phyloP scores from a whole-genome alignment of 2,329 filamentous ascomycete genomes.

The Aaosphaeria pasadenensis region DNA sequence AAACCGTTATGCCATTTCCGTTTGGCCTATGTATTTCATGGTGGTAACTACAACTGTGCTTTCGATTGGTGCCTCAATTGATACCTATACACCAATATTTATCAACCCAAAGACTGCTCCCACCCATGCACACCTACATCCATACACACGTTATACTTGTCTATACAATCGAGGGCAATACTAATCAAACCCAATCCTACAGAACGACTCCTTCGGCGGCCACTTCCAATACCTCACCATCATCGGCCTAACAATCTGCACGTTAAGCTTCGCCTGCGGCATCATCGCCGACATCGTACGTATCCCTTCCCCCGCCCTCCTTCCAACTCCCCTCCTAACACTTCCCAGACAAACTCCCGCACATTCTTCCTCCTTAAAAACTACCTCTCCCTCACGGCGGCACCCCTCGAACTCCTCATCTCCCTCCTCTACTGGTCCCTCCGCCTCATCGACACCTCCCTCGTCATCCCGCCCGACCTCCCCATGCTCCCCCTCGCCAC shows the following conservation, averaged over 20 bases:
- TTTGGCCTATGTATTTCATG: too few relatives aligned
- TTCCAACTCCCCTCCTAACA: constrained; percentile 26
- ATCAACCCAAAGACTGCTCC: not conserved
- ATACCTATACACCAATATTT: not conserved
- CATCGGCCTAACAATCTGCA: constrained; percentile 62
- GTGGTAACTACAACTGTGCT: too few relatives aligned
- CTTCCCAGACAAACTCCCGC: not conserved
- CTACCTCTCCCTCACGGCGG: constrained; percentile 59
- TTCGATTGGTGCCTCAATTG: too few relatives aligned
- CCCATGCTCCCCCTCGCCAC: constrained; percentile 42
- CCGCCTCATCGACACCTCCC: constrained; percentile 50
- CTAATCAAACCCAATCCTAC: constrained; percentile 13
- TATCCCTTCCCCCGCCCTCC: constrained; percentile 41
- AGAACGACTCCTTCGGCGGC: constrained; percentile 62
- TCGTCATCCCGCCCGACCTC: constrained; percentile 35
- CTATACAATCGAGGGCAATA: not conserved
- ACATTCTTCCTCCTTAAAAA: constrained; percentile 62
- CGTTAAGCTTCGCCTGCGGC: constrained; percentile 59
- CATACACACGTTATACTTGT: not conserved
- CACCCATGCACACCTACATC: not conserved
- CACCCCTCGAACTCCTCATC: constrained; percentile 70
- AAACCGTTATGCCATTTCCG: too few relatives aligned
- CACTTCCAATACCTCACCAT: constrained; percentile 74
- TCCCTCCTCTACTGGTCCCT: constrained; percentile 72
- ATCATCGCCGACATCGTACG: constrained; percentile 63